phyloP scores from a whole-genome alignment of 768 basidiomycete genomes.

The Kwoniella dejecticola region DNA sequence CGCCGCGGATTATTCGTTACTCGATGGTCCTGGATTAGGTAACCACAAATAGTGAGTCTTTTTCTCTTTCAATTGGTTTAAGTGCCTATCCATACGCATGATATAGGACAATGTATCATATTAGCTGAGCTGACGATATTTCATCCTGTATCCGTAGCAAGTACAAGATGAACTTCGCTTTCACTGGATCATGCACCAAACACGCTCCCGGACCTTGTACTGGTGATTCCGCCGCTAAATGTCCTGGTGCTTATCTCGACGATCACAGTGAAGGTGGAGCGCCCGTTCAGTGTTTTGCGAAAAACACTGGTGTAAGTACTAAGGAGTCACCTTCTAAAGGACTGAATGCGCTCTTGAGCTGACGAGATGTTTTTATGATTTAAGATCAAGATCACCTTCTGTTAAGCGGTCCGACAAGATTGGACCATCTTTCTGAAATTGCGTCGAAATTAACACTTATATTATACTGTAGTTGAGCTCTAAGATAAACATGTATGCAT shows the following conservation, averaged over 20 bases:
- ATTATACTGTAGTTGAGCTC: too few species aligned
- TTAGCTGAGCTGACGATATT: not conserved
- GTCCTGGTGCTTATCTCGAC: conserved; percentile 4
- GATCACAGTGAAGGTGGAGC: conserved; percentile 3
- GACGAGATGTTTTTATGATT: too few species aligned
- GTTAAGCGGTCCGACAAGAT: too few species aligned
- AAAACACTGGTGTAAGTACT: conserved; percentile 8
- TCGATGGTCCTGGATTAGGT: conserved; percentile 14
- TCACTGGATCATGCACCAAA: conserved; percentile 6
- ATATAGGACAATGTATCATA: too few species aligned
- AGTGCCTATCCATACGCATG: too few species aligned
- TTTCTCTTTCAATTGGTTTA: not conserved
- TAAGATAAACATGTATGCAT: too few species aligned
- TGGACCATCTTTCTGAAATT: too few species aligned
- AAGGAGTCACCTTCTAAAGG: not conserved
- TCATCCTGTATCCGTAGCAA: not conserved
- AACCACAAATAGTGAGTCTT: conserved; percentile 28
- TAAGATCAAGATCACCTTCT: conserved; percentile 8
- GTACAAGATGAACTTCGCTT: conserved; percentile 12
- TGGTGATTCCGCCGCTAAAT: not conserved
- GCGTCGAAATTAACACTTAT: too few species aligned
- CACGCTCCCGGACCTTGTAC: conserved; percentile 3
- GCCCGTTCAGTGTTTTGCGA: not conserved
- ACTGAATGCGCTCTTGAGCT: not conserved
- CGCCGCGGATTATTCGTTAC: conserved; percentile 27